Percentiles rank a stretch among this genome's conserved stretches.
Conservation (phyloP, 257 asterid genomes). For the Solanum chilense region DNA sequence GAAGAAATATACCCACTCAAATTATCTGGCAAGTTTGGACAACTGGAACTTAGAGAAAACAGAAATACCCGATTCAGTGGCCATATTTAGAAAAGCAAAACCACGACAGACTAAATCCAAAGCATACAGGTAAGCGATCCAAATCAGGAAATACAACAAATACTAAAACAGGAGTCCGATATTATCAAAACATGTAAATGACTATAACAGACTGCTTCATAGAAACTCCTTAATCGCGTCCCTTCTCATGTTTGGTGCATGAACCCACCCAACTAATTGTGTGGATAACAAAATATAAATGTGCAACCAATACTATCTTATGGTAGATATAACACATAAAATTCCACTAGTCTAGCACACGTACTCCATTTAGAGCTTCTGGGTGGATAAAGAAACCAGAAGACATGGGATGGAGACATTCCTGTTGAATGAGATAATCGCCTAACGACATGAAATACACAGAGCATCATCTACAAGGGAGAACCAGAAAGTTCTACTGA, state of each 20-base stretch:
- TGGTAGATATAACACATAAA: not conserved
- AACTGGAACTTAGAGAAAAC: not conserved
- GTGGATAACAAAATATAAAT: not conserved
- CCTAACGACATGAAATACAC: not conserved
- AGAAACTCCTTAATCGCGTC: not conserved
- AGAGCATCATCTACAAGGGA: not conserved
- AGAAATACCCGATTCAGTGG: not conserved
- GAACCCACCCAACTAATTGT: not conserved
- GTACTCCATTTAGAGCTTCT: not conserved
- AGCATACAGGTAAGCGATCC: not conserved
- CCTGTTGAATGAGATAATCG: not conserved
- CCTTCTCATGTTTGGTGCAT: not conserved
- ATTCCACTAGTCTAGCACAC: not conserved
- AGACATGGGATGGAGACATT: not conserved
- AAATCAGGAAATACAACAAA: not conserved
- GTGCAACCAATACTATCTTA: not conserved
- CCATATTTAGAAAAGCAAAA: not conserved
- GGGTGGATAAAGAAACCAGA: not conserved
- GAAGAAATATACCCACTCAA: too few relatives aligned
- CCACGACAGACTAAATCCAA: not conserved
- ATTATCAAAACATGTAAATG: not conserved
- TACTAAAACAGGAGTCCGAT: not conserved
- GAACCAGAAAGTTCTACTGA: not conserved
- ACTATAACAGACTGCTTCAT: not conserved
- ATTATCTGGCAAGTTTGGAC: not conserved